Conservation (phyloP, 2,329 filamentous ascomycete species). For the Neofusicoccum cordaticola region DNA sequence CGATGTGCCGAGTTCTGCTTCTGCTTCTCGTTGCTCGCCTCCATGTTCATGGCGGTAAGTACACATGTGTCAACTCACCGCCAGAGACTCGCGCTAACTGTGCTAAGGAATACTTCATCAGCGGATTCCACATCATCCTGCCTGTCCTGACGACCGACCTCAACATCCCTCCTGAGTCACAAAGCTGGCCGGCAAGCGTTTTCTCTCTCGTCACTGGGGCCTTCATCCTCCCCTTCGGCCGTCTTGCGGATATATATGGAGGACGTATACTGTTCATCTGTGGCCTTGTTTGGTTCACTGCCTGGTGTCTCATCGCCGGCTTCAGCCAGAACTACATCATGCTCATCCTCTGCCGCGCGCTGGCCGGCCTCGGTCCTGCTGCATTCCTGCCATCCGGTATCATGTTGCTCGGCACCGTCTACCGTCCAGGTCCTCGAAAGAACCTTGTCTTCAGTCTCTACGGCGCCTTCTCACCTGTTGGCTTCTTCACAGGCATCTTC, state of each 20-base stretch:
- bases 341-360: conserved; percentile 69
- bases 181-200: conserved; percentile 43
- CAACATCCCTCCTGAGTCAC: conserved; percentile 61
- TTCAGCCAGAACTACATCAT: conserved; percentile 67
- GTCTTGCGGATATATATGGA: conserved; percentile 61
- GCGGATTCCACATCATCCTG: conserved; percentile 68
- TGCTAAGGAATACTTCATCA: conserved; percentile 66
- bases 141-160: conserved; percentile 63
- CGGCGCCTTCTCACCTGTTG: conserved; percentile 50
- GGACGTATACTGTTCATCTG: conserved; percentile 62
- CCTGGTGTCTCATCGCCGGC: conserved; percentile 68
- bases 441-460: conserved; percentile 65
- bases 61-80: neutral
- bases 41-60: conserved; percentile 57
- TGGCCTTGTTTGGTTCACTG: conserved; percentile 60
- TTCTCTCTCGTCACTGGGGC: conserved; percentile 38
- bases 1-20: conserved; percentile 60
- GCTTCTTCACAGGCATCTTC: conserved; percentile 58
- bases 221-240: conserved; percentile 49
- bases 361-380: conserved; percentile 71
- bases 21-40: conserved; percentile 60
- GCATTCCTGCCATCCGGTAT: conserved; percentile 69
- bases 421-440: conserved; percentile 66
- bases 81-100: neutral
- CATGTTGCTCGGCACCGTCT: conserved; percentile 62